Conservation (phyloP, 179 eudicot species). For the Amaranthus tricolor region DNA sequence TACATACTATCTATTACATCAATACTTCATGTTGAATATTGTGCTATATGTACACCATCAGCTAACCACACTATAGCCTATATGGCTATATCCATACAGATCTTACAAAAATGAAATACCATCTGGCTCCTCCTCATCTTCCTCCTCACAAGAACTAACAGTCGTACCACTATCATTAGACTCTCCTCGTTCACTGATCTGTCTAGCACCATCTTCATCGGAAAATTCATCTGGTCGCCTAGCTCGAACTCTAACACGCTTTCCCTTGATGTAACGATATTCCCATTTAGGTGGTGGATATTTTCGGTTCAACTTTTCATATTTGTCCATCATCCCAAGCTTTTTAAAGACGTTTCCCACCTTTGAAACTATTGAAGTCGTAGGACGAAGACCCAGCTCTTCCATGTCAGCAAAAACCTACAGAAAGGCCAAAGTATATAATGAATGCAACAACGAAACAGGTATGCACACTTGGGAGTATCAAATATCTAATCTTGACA, state of each 20-base stretch:
- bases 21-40: too few species aligned
- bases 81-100: too few species aligned
- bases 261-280: constrained; percentile 71
- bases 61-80: too few species aligned
- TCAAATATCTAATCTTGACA: background rate
- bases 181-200: constrained; percentile 18
- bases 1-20: too few species aligned
- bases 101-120: constrained; percentile 21
- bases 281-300: constrained; percentile 90
- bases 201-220: constrained; percentile 20
- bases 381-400: constrained; percentile 85
- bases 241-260: constrained; percentile 61
- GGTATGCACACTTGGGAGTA: background rate
- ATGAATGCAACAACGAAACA: background rate
- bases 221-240: constrained; percentile 32
- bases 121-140: constrained; percentile 20
- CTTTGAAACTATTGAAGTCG: constrained; percentile 52
- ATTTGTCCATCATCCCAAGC: constrained; percentile 84
- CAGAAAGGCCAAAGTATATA: background rate
- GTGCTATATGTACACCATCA: too few species aligned
- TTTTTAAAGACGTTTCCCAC: constrained; percentile 75
- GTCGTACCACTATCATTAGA: background rate
- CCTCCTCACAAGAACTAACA: constrained; percentile 18
- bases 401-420: constrained; percentile 97
- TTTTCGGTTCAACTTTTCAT: constrained; percentile 61